Evolutionary conservation across 768 basidiomycete genomes (phyloP).

Genomic region (Megacollybia marginata): DNA sequence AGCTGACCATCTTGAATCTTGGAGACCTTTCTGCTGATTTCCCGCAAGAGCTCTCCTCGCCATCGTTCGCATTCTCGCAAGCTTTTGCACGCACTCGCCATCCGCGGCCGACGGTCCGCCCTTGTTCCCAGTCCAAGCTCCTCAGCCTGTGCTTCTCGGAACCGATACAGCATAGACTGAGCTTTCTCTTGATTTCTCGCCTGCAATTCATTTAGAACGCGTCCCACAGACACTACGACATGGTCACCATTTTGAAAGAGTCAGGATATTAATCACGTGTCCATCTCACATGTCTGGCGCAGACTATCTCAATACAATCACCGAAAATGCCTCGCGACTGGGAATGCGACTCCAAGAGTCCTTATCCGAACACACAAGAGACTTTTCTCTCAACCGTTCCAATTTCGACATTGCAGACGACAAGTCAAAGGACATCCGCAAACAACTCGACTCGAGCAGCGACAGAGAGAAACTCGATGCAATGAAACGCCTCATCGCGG

Average conservation of each 20-base stretch:
- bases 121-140: constrained; percentile 90
- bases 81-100: constrained; percentile 90
- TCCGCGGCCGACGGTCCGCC: constrained; percentile 78
- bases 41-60: constrained; percentile 91
- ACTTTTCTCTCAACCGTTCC: constrained; percentile 53
- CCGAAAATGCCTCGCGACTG: constrained; percentile 79
- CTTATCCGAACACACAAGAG: constrained; percentile 73
- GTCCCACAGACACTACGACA: background rate
- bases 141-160: constrained; percentile 93
- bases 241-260: background rate
- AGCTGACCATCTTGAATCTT: constrained; percentile 92
- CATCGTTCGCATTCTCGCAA: constrained; percentile 91
- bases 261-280: too few relatives aligned
- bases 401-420: constrained; percentile 74
- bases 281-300: background rate
- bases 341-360: constrained; percentile 81
- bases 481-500: constrained; percentile 91
- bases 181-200: constrained; percentile 99
- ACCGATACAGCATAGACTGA: constrained; percentile 90
- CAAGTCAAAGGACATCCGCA: constrained; percentile 72
- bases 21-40: constrained; percentile 93
- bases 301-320: constrained; percentile 42
- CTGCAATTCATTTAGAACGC: constrained; percentile 28
- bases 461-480: constrained; percentile 92
- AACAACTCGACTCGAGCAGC: constrained; percentile 80